Evolutionary conservation across 805 yeast species (phyloP).

Genomic region (Candida fluviatilis): DNA sequence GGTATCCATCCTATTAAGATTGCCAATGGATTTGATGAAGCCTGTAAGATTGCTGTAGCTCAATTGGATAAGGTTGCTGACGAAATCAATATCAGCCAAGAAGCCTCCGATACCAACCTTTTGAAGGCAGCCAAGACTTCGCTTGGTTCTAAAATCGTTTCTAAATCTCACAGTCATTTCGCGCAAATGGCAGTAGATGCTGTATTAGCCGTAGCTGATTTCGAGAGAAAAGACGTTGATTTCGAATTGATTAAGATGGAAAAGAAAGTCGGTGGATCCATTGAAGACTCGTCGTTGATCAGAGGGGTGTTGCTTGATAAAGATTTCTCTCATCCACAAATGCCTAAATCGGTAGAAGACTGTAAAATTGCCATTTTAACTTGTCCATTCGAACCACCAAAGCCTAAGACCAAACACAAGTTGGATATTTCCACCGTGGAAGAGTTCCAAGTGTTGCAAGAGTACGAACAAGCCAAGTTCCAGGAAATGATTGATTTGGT

Average conservation of each 20-base stretch:
- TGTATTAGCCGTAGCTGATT: constrained; percentile 86
- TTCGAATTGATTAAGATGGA: constrained; percentile 94
- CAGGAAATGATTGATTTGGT: constrained; percentile 84
- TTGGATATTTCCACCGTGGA: constrained; percentile 90
- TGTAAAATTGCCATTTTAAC: constrained; percentile 93
- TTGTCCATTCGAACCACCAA: constrained; percentile 99
- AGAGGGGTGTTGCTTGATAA: constrained; percentile 93
- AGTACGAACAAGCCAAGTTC: constrained; percentile 88
- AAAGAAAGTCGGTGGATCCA: constrained; percentile 92
- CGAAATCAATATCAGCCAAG: constrained; percentile 48
- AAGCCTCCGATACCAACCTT: constrained; percentile 51
- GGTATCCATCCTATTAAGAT: constrained; percentile 97
- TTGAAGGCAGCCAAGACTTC: constrained; percentile 93
- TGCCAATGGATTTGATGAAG: constrained; percentile 96
- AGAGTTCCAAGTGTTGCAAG: constrained; percentile 86
- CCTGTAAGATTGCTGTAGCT: constrained; percentile 83
- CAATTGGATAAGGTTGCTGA: constrained; percentile 77
- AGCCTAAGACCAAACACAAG: constrained; percentile 98
- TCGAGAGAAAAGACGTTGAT: constrained; percentile 90
- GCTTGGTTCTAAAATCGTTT: constrained; percentile 91
- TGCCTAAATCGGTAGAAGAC: constrained; percentile 77
- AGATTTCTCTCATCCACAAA: constrained; percentile 97
- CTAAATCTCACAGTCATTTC: constrained; percentile 88
- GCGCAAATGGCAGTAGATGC: constrained; percentile 98
- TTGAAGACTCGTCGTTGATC: constrained; percentile 79